Evolutionary conservation across 2,329 filamentous ascomycete species (phyloP).

Genomic region (Sporothrix pseudoabietina): DNA sequence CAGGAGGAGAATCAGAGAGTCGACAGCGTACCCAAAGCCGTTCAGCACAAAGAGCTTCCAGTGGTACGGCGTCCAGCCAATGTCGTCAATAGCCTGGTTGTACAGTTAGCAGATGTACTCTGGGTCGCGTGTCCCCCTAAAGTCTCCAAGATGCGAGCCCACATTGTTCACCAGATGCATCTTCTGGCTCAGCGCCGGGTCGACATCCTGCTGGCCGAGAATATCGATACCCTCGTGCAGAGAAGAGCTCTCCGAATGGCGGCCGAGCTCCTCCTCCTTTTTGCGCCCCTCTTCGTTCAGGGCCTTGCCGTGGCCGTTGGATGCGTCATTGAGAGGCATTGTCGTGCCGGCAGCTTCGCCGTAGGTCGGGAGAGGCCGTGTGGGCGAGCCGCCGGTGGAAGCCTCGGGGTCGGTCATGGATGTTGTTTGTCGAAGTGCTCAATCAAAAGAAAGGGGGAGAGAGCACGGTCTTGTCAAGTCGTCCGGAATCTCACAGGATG

Average conservation of each 20-base stretch:
- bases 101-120: not conserved
- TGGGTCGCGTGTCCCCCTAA: not conserved
- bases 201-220: conserved; percentile 58
- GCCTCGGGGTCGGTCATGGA: conserved; percentile 5
- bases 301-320: not conserved
- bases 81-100: conserved; percentile 56
- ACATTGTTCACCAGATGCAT: conserved; percentile 72
- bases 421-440: not conserved
- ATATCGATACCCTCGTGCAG: conserved; percentile 49
- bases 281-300: conserved; percentile 3
- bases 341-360: not conserved
- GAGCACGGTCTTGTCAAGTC: not conserved
- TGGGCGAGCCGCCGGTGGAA: not conserved
- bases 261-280: conserved; percentile 8
- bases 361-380: conserved; percentile 16
- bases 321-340: not conserved
- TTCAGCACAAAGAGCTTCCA: conserved; percentile 64
- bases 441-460: not conserved
- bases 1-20: conserved; percentile 54
- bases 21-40: conserved; percentile 58
- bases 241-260: conserved; percentile 17
- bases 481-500: not conserved
- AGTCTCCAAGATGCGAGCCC: conserved; percentile 36
- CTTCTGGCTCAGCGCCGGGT: conserved; percentile 65
- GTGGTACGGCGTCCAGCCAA: conserved; percentile 63